Percentiles rank a stretch among this genome's conserved stretches.
Evolutionary conservation across 1,284 basidiomycete genomes (phyloP).

Genomic region (Cryptococcus sp.): DNA sequence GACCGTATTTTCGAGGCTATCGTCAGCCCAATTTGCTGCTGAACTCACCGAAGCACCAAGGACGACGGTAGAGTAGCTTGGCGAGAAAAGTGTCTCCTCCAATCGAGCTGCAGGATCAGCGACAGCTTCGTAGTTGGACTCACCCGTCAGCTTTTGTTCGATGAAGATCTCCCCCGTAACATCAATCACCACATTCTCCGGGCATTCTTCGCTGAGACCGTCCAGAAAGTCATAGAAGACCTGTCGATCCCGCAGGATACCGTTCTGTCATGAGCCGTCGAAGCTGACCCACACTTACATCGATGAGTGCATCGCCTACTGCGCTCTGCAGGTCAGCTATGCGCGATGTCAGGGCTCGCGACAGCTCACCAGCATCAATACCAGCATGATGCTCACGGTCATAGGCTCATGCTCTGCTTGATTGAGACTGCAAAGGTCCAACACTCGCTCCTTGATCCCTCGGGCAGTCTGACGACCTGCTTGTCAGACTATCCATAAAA

Average conservation of each 20-base stretch:
- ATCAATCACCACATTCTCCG: conserved; percentile 67
- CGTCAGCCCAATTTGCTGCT: too few relatives aligned
- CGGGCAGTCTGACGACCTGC: too few relatives aligned
- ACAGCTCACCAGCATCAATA: too few relatives aligned
- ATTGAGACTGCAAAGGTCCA: too few relatives aligned
- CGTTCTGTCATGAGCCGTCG: not conserved
- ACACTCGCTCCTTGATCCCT: too few relatives aligned
- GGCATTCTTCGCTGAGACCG: conserved; percentile 31
- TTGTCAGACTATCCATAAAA: too few relatives aligned
- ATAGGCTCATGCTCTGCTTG: too few relatives aligned
- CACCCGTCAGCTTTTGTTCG: not conserved
- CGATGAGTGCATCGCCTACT: not conserved
- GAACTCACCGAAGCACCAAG: not conserved
- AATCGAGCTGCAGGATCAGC: not conserved
- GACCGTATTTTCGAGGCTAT: too few relatives aligned
- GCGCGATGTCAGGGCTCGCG: too few relatives aligned
- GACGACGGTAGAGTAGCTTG: not conserved
- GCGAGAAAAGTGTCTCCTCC: not conserved
- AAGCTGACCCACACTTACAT: not conserved
- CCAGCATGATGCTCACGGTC: too few relatives aligned
- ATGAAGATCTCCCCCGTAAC: conserved; percentile 25
- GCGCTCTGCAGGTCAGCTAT: too few relatives aligned
- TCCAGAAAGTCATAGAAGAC: conserved; percentile 27
- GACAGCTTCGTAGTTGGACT: not conserved
- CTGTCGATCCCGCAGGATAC: conserved; percentile 5